Evolutionary conservation across 2,329 filamentous ascomycete genomes (phyloP), one percentile per base, ranked within the genome.

Genomic region (Sporothrix euskadiensis): DNA sequence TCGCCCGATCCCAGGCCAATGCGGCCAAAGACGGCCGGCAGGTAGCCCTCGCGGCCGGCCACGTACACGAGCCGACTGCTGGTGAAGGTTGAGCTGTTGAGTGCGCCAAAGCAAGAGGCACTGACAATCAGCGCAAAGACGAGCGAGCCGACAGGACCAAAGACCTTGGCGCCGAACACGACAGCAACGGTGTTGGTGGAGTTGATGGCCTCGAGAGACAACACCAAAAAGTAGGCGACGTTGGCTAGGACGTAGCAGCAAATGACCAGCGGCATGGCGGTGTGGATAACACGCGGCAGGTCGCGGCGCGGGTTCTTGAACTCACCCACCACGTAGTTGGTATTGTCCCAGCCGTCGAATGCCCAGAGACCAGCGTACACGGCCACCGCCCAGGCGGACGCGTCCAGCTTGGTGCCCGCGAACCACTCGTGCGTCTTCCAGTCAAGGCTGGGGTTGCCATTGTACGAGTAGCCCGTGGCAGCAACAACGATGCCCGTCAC

Each of bases 261-360:
- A 75, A 99, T 98, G 73, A 99, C 95, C 61, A 98, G 85, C 1
- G 96, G 94, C 88, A 99, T 96, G 16, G 95, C 94, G 0, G 95
- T 97, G 83, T 99, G 96, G 73, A 99, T 97, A 35, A 98, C 94
- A 30, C 94, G 90, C 0, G 96, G 96, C 10, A 99, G 89, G 81
- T 99, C 96, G 76, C 94, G 90, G 66, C 88, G 88, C 0, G 96
- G 94, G 79, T 98, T 94, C 78, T 94, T 92, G 84, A 99, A 98
- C 82, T 99, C 96, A 78, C 94, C 96, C 0, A 97, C 94, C 7
- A 99, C 96, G 79, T 98, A 99, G 83, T 98, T 99, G 75, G 95
- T 97, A 81, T 99, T 99, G 80, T 99, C 96, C 96, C 96, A 99
- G 41, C 96, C 96, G 80, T 99, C 96, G 82, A 96, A 99, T 0